Conservation (phyloP, 306 rosid genomes). For the Cicer yamashitae region DNA sequence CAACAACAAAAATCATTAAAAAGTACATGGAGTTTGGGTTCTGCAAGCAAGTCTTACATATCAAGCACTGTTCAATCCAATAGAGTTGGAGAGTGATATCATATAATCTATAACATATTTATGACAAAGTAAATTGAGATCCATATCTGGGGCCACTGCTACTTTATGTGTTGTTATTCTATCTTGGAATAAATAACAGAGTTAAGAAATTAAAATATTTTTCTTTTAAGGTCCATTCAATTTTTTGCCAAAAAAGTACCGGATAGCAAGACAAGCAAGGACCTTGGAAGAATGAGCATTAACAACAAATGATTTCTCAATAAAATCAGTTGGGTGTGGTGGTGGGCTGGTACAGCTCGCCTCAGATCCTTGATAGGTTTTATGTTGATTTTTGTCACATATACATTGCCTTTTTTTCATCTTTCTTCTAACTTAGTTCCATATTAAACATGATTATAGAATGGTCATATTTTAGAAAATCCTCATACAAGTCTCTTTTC, state of each 20-base stretch:
- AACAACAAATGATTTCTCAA: slow-evolving; percentile 4
- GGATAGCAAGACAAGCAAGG: neutral
- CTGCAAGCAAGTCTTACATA: neutral
- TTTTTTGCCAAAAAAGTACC: slow-evolving; percentile 13
- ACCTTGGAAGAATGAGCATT: slow-evolving; percentile 4
- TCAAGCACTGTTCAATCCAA: slow-evolving; percentile 1
- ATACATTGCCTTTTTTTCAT: neutral
- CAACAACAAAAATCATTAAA: slow-evolving; percentile 10
- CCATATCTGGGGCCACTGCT: neutral
- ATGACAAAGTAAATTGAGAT: slow-evolving; percentile 23
- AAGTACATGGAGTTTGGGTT: slow-evolving; percentile 10
- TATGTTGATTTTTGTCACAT: slow-evolving; percentile 9
- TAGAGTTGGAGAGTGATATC: slow-evolving; percentile 1
- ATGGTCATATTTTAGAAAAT: slow-evolving; percentile 28
- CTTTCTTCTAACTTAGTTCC: neutral
- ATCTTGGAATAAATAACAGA: neutral
- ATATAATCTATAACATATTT: neutral
- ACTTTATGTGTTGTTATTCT: slow-evolving; percentile 16
- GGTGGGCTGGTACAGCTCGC: neutral
- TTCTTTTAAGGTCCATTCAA: slow-evolving; percentile 12
- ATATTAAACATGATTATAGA: neutral
- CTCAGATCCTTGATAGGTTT: neutral
- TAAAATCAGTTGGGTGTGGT: neutral
- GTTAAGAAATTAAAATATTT: slow-evolving; percentile 7
- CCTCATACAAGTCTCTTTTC: slow-evolving; percentile 27